A percentile compares a stretch with the other conserved stretches of the same genome.
Evolutionary conservation across 1,284 basidiomycete genomes (phyloP).

Genomic region (Xerocomus amazonicus): DNA sequence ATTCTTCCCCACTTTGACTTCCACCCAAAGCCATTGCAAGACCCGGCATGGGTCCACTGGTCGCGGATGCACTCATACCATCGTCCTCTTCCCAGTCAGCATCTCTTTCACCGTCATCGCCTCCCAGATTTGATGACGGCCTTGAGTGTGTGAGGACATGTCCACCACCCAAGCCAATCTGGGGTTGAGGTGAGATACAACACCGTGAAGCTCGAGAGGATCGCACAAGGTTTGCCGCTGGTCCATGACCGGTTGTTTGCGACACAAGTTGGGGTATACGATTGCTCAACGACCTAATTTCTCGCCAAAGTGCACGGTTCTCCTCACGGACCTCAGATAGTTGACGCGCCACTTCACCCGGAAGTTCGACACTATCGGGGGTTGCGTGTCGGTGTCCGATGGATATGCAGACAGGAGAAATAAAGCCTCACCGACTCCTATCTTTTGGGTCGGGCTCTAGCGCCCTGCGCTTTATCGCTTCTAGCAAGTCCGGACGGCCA

Average conservation of each 20-base stretch:
- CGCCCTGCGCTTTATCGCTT: constrained; percentile 84
- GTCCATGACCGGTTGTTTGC: constrained; percentile 2
- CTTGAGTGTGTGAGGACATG: constrained; percentile 24
- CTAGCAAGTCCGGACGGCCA: constrained; percentile 75
- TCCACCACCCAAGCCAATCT: constrained; percentile 13
- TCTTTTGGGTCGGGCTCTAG: constrained; percentile 65
- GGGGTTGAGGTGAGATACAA: constrained; percentile 11
- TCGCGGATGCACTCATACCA: constrained; percentile 7
- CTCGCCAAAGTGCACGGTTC: constrained; percentile 46
- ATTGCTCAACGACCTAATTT: constrained; percentile 38
- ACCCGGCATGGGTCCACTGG: constrained; percentile 12
- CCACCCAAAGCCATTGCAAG: constrained; percentile 17
- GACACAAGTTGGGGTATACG: constrained; percentile 26
- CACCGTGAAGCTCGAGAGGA: too few relatives aligned
- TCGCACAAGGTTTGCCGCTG: constrained; percentile 9
- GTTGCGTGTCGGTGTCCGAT: too few relatives aligned
- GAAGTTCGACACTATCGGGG: constrained; percentile 67
- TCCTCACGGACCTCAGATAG: constrained; percentile 66
- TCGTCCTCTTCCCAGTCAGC: constrained; percentile 31
- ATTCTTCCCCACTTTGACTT: constrained; percentile 22
- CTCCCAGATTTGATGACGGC: constrained; percentile 29
- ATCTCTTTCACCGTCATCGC: constrained; percentile 28
- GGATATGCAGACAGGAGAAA: too few relatives aligned
- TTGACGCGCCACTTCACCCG: constrained; percentile 72
- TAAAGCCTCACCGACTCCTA: constrained; percentile 23